phyloP scores from a whole-genome alignment of 192 early-diverging fungal species.

The Backusella luteola region DNA sequence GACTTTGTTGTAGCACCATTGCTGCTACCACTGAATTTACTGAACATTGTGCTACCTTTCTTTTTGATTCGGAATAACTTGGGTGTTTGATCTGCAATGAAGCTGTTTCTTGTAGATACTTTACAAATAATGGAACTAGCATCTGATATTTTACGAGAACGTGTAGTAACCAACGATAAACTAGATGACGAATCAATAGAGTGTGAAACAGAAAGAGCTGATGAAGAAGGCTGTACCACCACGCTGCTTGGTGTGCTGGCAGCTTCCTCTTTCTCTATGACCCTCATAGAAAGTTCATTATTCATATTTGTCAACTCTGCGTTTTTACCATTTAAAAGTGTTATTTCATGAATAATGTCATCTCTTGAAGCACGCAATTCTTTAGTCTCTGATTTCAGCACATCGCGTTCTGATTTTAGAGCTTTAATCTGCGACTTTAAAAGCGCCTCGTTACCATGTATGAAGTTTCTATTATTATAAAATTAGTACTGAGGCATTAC shows the following conservation, averaged over 20 bases:
- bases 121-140: neutral
- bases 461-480: neutral
- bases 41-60: constrained; percentile 39
- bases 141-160: constrained; percentile 3
- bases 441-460: constrained; percentile 38
- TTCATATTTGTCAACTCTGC: constrained; percentile 55
- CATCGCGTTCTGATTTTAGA: constrained; percentile 45
- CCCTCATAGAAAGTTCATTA: constrained; percentile 48
- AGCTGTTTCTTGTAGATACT: constrained; percentile 3
- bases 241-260: constrained; percentile 18
- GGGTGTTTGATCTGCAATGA: constrained; percentile 29
- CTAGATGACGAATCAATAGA: constrained; percentile 11
- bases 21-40: constrained; percentile 24
- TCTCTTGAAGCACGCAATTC: constrained; percentile 41
- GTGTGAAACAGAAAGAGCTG: neutral
- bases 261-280: constrained; percentile 34
- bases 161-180: constrained; percentile 4
- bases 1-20: neutral
- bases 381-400: constrained; percentile 42
- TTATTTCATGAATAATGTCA: constrained; percentile 49
- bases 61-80: constrained; percentile 59
- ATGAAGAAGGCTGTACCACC: constrained; percentile 30
- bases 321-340: constrained; percentile 51
- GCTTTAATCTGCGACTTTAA: constrained; percentile 48
- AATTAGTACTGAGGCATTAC: constrained; percentile 4